Percentiles rank a stretch among this genome's conserved stretches.
phyloP scores from a whole-genome alignment of 805 yeast genomes.

The Sungouiozyma ichnusensis region DNA sequence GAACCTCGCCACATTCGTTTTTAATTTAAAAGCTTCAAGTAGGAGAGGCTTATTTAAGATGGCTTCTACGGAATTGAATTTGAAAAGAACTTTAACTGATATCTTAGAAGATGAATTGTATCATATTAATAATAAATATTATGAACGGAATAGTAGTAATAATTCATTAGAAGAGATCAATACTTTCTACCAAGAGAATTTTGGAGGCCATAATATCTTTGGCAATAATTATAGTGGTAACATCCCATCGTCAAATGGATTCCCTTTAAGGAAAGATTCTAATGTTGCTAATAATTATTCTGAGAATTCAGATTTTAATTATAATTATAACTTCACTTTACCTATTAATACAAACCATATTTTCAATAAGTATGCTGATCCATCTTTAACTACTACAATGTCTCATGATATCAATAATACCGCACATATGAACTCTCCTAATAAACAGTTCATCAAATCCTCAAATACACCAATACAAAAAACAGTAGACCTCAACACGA shows the following conservation, averaged over 20 bases:
- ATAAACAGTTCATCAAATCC: constrained; percentile 1
- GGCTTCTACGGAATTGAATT: constrained; percentile 13
- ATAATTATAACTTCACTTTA: not conserved
- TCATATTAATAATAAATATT: constrained; percentile 9
- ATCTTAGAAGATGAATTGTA: constrained; percentile 27
- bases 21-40: no score
- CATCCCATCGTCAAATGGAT: not conserved
- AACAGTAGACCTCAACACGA: constrained; percentile 20
- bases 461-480: constrained; percentile 9
- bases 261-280: not conserved
- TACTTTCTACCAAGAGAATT: not conserved
- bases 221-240: not conserved
- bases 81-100: constrained; percentile 27
- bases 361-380: constrained; percentile 28
- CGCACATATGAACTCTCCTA: constrained; percentile 1
- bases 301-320: constrained; percentile 7
- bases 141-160: constrained; percentile 1
- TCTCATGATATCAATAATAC: constrained; percentile 10
- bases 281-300: constrained; percentile 2
- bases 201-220: not conserved
- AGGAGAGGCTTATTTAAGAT: constrained; percentile 3
- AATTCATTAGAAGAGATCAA: constrained; percentile 1
- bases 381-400: constrained; percentile 25
- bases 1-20: no score
- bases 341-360: constrained; percentile 3